Conservation (phyloP, 768 basidiomycete genomes). For the Lactifluus hygrophoroides region DNA sequence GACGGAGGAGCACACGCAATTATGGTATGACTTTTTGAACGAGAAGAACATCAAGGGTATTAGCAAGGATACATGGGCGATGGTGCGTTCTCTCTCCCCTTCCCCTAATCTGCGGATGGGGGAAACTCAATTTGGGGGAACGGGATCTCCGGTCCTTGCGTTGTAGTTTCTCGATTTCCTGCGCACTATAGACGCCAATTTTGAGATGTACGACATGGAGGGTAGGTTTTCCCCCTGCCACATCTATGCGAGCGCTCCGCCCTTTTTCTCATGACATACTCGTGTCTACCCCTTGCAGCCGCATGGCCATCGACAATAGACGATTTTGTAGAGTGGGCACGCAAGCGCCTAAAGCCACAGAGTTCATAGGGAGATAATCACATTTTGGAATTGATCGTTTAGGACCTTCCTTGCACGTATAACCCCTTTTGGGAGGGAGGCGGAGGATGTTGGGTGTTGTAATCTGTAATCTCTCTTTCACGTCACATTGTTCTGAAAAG, state of each 20-base stretch:
- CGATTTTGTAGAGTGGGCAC: constrained; percentile 68
- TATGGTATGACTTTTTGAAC: constrained; percentile 75
- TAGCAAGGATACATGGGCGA: constrained; percentile 83
- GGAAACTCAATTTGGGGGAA: neutral
- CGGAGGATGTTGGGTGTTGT: neutral
- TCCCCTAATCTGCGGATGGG: no score
- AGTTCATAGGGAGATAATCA: neutral
- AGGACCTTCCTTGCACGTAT: neutral
- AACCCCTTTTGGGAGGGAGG: neutral
- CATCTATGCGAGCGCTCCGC: neutral
- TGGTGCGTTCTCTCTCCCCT: constrained; percentile 44
- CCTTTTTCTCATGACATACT: constrained; percentile 14
- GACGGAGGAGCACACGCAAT: constrained; percentile 49
- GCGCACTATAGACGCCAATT: constrained; percentile 62
- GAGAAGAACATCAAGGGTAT: constrained; percentile 64
- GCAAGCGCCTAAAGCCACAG: constrained; percentile 28
- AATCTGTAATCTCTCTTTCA: neutral
- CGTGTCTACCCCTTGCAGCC: constrained; percentile 34
- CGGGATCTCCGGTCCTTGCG: neutral
- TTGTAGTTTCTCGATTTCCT: constrained; percentile 71
- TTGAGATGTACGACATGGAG: constrained; percentile 67
- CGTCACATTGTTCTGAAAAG: neutral
- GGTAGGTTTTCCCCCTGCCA: constrained; percentile 37
- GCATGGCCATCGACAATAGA: constrained; percentile 88
- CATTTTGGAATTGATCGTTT: neutral